Evolutionary conservation across 495 filamentous ascomycete species (phyloP).

Genomic region (Xylaria grammica): DNA sequence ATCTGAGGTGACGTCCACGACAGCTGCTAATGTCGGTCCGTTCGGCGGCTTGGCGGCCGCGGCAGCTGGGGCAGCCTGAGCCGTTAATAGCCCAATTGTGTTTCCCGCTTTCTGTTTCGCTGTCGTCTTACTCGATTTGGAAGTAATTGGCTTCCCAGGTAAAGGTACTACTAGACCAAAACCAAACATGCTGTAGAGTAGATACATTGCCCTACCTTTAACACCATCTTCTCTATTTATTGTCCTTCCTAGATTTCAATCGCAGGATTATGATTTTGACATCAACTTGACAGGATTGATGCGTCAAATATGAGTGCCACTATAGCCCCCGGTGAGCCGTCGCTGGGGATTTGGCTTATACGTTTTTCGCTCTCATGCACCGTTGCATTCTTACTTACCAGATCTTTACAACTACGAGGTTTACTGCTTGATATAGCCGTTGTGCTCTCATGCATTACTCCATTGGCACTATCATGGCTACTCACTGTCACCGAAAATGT

Average conservation of each 20-base stretch:
- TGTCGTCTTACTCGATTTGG: slow-evolving; percentile 22
- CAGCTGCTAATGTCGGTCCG: not conserved
- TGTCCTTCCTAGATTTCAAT: not conserved
- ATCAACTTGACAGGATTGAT: not conserved
- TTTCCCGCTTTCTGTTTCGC: slow-evolving; percentile 7
- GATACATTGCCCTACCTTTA: too few species aligned
- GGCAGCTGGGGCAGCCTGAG: too few species aligned
- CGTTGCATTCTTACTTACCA: not conserved
- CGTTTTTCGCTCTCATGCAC: not conserved
- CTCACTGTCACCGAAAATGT: slow-evolving; percentile 54
- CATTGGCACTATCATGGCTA: slow-evolving; percentile 39
- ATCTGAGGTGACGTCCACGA: slow-evolving; percentile 12
- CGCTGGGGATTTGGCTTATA: slow-evolving; percentile 1
- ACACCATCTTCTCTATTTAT: not conserved
- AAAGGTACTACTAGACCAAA: not conserved
- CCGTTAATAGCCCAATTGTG: too few species aligned
- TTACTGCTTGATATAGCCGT: not conserved
- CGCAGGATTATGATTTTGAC: not conserved
- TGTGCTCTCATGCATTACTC: slow-evolving; percentile 9
- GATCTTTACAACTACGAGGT: not conserved
- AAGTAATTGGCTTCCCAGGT: slow-evolving; percentile 4
- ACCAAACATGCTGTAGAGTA: not conserved
- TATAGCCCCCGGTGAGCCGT: not conserved
- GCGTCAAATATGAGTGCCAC: slow-evolving; percentile 14
- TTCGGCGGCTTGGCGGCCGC: not conserved